Evolutionary conservation across 2,329 filamentous ascomycete species (phyloP).

Genomic region (Orbilia javanica): DNA sequence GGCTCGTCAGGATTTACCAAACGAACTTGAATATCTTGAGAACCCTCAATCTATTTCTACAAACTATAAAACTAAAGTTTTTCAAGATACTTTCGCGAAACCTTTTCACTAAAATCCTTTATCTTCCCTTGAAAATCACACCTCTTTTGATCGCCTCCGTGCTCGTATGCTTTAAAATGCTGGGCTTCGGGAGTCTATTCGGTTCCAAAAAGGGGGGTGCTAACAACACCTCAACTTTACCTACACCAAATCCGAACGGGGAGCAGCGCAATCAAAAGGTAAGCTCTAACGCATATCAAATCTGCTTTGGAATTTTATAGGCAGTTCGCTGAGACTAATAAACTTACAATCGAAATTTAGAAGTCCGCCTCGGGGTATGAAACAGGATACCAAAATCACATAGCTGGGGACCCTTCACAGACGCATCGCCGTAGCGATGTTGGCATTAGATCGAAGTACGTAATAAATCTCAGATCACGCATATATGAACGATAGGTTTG

Average conservation of each 20-base stretch:
- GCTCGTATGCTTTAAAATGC: neutral
- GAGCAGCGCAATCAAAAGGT: neutral
- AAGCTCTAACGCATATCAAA: neutral
- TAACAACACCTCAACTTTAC: neutral
- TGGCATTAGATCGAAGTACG: constrained; percentile 41
- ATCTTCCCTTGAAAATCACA: neutral
- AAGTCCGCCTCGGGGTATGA: constrained; percentile 9
- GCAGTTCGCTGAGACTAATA: neutral
- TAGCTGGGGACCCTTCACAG: constrained; percentile 32
- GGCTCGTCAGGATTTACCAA: neutral
- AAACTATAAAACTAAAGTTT: neutral
- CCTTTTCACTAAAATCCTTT: neutral
- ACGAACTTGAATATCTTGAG: neutral
- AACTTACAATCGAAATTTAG: neutral
- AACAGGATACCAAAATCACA: constrained; percentile 31
- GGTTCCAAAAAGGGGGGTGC: neutral
- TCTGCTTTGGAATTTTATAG: neutral
- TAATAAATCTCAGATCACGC: neutral
- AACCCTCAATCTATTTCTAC: neutral
- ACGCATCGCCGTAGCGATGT: constrained; percentile 34
- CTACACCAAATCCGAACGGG: neutral
- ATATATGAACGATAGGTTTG: neutral
- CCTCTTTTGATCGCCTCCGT: neutral
- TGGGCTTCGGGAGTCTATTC: neutral
- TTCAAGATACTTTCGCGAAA: neutral